Base-by-base conservation (phyloP, 129 eudicot genomes). In the Silybum marianum region DNA sequence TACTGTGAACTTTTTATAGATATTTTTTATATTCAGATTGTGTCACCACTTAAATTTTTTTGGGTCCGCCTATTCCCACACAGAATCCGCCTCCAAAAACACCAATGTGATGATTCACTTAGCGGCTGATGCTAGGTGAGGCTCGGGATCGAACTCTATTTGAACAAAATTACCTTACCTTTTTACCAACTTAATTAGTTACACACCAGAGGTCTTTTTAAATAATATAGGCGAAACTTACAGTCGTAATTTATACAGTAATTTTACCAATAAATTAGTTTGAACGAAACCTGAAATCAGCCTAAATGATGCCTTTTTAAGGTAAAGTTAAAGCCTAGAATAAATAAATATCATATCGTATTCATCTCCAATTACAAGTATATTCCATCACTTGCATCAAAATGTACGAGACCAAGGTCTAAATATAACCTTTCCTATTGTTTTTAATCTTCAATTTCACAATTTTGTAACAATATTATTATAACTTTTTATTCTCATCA, bases 351-450 rank as follows among this genome's bases (percentile, higher is more conserved):
- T n/a, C 3, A 1, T n/a, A 58, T n/a, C 7, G 66, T 58, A 58
- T 58, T 58, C 23, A 58, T 58, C 66, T 58, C 66, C 66, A 58
- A 58, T 58, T 58, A 24, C 23, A 38, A 58, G 66, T n/a, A 58
- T 58, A 58, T 58, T 58, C 66, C 66, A n/a, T 58, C 18, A 58
- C 9, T 58, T 58, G 9, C 66, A 58, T 58, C 7, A 18, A 58
- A 58, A 58, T 58, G 66, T 58, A 58, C 22, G 23, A 58, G 66
- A 58, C 66, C 66, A n/a, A 58, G 66, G 66, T 58, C 66, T 58
- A 58, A 18, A 18, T 58, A 58, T 58, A 58, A n/a, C 66, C 66
- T 54, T 54, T 54, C 22, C 63, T 54, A 54, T 54, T 54, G 63
- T 54, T 18, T 54, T 54, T 18, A 54, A 54, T 18, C 63, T 16